Base-by-base conservation (phyloP, 1,139 yeast genomes). In the Debaryomyces nepalensis region DNA sequence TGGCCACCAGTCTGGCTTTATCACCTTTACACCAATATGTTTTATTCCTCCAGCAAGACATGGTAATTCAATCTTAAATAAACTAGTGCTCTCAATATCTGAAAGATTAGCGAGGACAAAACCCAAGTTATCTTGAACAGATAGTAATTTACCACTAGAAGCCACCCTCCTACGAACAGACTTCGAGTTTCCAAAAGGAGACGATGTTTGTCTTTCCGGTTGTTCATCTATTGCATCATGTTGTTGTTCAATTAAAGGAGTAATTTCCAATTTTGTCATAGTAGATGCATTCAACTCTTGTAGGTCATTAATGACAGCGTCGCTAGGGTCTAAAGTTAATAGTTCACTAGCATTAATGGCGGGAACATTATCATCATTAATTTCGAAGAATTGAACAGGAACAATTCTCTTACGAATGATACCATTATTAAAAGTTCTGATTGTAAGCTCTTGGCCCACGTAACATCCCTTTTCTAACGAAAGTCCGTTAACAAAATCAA, bases 401-500 rank as follows among this genome's bases (percentile, higher is more conserved):
- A 87, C 79, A 2, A 90, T 70, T 42, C 99, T 71, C 58, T 91
- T 90, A 19, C 96, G 73, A 10, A 91, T 80, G 2, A 84, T 79
- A 2, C 97, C 97, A 34, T 86, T 83, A 47, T 88, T 89, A 58
- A 76, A 84, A 0, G 97, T 87, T 54, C 99, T 76, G 15, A 91
- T 89, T 0, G 98, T 91, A 42, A 93, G 71, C 59, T 93, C 99
- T 62, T 93, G 99, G 0, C 99, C 99, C 15, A 89, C 84, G 55
- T 93, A 93, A 61, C 99, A 93, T 3, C 99, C 99, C 61, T 93
- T 93, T 52, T 90, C 81, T 40, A 85, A 78, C 42, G 93, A 88
- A 12, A 91, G 77, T 1, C 97, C 96, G 52, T 87, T 85, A 67
- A 81, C 80, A 54, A 77, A 82, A 63, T 95, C 99, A 49, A 91